Conservation (phyloP, 108 stramenopile species). For the Epithemia pelagica region DNA sequence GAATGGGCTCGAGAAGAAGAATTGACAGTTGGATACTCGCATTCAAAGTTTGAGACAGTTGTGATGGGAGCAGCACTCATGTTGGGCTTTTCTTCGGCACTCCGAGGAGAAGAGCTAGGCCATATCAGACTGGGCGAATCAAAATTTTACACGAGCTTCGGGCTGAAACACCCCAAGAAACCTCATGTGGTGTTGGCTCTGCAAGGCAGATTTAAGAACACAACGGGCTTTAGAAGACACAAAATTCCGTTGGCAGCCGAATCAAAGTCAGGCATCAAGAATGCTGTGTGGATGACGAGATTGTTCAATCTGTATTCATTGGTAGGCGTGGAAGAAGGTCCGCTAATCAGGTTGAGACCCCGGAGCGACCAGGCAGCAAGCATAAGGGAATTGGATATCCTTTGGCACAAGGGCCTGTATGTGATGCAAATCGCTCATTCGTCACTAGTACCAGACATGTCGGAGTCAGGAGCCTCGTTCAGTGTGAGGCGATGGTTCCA, state of each 20-base stretch:
- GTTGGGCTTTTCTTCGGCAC: not conserved
- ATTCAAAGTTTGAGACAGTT: not conserved
- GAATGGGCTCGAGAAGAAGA: not conserved
- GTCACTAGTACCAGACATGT: no score
- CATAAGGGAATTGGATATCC: not conserved
- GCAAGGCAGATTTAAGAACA: not conserved
- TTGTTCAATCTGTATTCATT: not conserved
- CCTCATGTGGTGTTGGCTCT: not conserved
- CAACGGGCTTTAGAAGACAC: not conserved
- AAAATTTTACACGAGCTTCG: not conserved
- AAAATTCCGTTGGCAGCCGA: not conserved
- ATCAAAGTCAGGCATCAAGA: not conserved
- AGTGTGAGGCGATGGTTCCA: no score
- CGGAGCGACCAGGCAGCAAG: not conserved
- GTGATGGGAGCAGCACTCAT: not conserved
- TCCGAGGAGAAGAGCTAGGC: slow-evolving; percentile 3
- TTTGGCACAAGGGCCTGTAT: not conserved
- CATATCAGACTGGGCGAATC: not conserved
- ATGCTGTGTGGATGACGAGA: not conserved
- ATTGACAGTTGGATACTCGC: no score
- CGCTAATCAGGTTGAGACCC: not conserved
- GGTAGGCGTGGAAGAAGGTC: no score
- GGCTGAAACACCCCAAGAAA: not conserved
- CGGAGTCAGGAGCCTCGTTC: no score
- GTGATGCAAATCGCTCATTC: no score